Conservation (phyloP, 805 yeast species). For the Zygotorulaspora sp. region DNA sequence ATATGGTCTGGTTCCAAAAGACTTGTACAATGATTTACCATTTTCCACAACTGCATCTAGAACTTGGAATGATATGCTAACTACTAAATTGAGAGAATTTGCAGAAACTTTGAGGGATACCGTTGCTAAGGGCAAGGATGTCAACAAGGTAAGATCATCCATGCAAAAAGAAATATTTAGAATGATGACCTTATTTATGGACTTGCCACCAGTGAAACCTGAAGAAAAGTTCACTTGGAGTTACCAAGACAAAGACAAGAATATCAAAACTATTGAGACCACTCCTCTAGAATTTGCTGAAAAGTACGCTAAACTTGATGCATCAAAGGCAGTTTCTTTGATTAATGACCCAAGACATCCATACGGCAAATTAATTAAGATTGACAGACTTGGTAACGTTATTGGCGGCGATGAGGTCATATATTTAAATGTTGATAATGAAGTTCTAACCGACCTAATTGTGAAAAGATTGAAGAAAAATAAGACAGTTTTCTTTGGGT, state of each 20-base stretch:
- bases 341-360: slow-evolving; percentile 80
- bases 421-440: slow-evolving; percentile 65
- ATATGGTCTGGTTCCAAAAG: slow-evolving; percentile 77
- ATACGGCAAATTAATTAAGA: slow-evolving; percentile 57
- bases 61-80: slow-evolving; percentile 55
- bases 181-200: slow-evolving; percentile 63
- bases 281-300: slow-evolving; percentile 65
- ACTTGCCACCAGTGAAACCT: slow-evolving; percentile 72
- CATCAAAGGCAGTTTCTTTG: slow-evolving; percentile 54
- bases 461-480: slow-evolving; percentile 64
- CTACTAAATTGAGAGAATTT: slow-evolving; percentile 70
- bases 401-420: slow-evolving; percentile 63
- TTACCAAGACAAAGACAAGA: slow-evolving; percentile 63
- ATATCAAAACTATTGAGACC: slow-evolving; percentile 43
- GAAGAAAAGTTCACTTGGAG: slow-evolving; percentile 68
- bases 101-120: slow-evolving; percentile 61
- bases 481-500: slow-evolving; percentile 83
- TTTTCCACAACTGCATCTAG: slow-evolving; percentile 48
- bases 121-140: slow-evolving; percentile 38
- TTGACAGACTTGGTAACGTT: slow-evolving; percentile 72
- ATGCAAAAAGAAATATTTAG: slow-evolving; percentile 61
- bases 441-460: slow-evolving; percentile 54
- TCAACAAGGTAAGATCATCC: slow-evolving; percentile 41
- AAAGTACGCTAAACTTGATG: slow-evolving; percentile 50
- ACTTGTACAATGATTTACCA: slow-evolving; percentile 64